Percentiles rank a stretch among this genome's conserved stretches.
These are phyloP conservation scores for Phialophora expanda DNA, from an alignment of 2,329 filamentous ascomycete species.

Conservation along the genomic window DNA sequence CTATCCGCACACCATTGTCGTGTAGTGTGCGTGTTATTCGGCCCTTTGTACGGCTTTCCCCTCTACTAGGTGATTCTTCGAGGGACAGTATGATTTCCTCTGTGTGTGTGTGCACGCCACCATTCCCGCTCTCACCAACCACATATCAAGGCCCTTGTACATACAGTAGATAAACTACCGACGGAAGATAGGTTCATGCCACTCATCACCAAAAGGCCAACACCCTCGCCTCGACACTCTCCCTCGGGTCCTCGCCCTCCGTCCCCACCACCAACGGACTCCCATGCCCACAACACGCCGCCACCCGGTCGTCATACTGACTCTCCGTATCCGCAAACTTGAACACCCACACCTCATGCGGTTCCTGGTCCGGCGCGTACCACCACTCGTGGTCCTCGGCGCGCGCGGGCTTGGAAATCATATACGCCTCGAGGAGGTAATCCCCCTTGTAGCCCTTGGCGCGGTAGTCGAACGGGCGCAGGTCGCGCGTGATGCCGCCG, in stretches of 20 bases:
- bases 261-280: not conserved
- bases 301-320: not conserved
- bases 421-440: constrained; percentile 11
- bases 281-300: constrained; percentile 5
- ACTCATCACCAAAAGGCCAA: constrained; percentile 9
- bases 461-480: constrained; percentile 10
- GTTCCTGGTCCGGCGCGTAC: constrained; percentile 9
- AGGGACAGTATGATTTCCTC: no score
- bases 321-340: constrained; percentile 18
- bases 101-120: no score
- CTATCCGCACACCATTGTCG: no score
- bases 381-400: constrained; percentile 10
- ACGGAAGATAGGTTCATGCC: no score
- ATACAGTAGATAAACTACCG: not conserved
- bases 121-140: not conserved
- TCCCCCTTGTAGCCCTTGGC: constrained; percentile 8
- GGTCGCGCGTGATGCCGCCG: not conserved
- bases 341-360: constrained; percentile 14
- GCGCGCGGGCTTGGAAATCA: not conserved
- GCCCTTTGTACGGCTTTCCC: no score
- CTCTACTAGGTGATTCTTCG: no score
- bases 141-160: not conserved
- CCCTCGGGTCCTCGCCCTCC: constrained; percentile 1
- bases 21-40: no score
- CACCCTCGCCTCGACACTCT: constrained; percentile 10